phyloP scores from a whole-genome alignment of 2,329 filamentous ascomycete genomes.

The Epichloe festucae region DNA sequence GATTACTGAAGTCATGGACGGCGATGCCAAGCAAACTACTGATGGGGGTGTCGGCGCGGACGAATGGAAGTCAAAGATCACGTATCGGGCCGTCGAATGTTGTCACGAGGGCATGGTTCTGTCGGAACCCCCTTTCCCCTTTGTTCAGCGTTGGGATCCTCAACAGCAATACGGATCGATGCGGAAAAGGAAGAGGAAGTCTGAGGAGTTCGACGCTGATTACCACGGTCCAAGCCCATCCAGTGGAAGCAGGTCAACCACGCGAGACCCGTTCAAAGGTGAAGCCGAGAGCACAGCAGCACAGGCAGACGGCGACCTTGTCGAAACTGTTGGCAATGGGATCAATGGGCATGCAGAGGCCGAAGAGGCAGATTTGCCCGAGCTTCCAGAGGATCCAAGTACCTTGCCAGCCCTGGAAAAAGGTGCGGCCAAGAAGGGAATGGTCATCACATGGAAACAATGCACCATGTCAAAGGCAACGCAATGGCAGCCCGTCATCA shows the following conservation, averaged over 20 bases:
- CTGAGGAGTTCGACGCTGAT: conserved; percentile 21
- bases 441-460: conserved; percentile 58
- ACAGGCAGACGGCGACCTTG: background rate
- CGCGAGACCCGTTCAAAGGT: conserved; percentile 2
- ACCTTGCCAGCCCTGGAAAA: conserved; percentile 37
- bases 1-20: conserved; percentile 11
- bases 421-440: conserved; percentile 39
- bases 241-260: conserved; percentile 1
- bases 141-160: conserved; percentile 77
- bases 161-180: conserved; percentile 43
- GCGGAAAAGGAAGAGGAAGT: conserved; percentile 36
- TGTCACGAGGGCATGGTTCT: conserved; percentile 54
- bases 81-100: conserved; percentile 73
- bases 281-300: background rate
- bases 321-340: background rate
- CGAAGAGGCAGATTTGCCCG: conserved; percentile 43
- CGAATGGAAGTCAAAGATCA: conserved; percentile 63
- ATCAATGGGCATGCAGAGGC: background rate
- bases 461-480: conserved; percentile 47
- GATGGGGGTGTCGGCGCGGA: conserved; percentile 33
- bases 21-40: conserved; percentile 7
- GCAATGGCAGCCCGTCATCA: conserved; percentile 52
- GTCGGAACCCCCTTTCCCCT: conserved; percentile 75
- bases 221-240: conserved; percentile 17
- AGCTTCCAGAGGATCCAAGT: conserved; percentile 43